Evolutionary conservation across 2,329 filamentous ascomycete species (phyloP), one percentile per base, ranked within the genome.

Genomic region (Ophiocordyceps sinensis): DNA sequence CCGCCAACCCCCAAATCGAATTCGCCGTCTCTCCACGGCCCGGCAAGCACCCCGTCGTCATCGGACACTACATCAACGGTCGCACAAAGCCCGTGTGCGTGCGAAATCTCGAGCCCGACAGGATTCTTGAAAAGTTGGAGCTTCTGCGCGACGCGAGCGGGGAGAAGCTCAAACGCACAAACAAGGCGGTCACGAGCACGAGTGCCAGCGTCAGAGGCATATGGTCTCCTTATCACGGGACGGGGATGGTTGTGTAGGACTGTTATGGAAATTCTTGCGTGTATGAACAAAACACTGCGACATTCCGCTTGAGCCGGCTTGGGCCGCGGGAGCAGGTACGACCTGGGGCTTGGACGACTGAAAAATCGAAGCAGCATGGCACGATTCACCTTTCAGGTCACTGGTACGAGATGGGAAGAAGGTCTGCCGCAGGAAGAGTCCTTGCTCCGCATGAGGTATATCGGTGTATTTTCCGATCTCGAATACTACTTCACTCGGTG

Each of bases 41-140:
- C n/a, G 71, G 79, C 52, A 83, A 83, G 57, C 89, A 96, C 63
- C 91, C 91, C 31, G 77, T 94, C 47, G 77, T 98, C 53, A 78
- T 82, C 53, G 91, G 86, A 43, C 75, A 85, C 62, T 98, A 94
- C 65, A 85, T 96, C 69, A 96, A 95, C 61, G 88, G 89, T 47
- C 73, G 78, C 26, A 73, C 82, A 47, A 91, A 91, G 61, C 75
- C 85, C 10, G 77, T 96, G 40, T 95, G 88, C 61, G 87, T 96
- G 43, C 77, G 82, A 51, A 96, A 94, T 54, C 62, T 95, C 57
- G 79, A 87, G 51, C 76, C 79, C 28, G 75, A 81, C 45, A 81
- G 94, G 59, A 81, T 98, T 31, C 59, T 88, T 42, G 71, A 85
- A 56, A 95, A 95, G 70, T 79, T 73, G 1, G 72, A 83, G 57